Conservation (phyloP, 768 basidiomycete species). For the Astraeus odoratus region DNA sequence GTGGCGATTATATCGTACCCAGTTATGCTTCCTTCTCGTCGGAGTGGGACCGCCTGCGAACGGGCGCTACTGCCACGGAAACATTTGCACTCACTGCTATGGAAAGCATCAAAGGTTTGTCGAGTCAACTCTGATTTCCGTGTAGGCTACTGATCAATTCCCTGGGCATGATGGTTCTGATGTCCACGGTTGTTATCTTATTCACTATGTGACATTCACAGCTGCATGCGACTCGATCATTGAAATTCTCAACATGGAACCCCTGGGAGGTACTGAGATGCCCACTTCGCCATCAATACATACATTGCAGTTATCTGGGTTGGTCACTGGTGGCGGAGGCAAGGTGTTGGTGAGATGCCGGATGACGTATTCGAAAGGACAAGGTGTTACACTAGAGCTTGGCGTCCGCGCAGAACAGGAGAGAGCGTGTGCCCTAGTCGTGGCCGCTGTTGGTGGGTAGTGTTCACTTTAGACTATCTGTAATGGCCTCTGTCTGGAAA, state of each 20-base stretch:
- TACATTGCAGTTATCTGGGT: constrained; percentile 87
- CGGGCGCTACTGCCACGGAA: constrained; percentile 76
- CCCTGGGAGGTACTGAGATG: constrained; percentile 83
- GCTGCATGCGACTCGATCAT: constrained; percentile 95
- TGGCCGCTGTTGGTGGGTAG: constrained; percentile 81
- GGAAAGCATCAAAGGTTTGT: constrained; percentile 89
- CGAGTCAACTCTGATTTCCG: background rate
- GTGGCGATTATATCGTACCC: constrained; percentile 93
- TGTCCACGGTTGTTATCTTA: constrained; percentile 9
- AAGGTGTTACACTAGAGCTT: constrained; percentile 91
- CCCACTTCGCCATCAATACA: constrained; percentile 84
- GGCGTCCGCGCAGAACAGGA: constrained; percentile 88
- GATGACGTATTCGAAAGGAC: constrained; percentile 88
- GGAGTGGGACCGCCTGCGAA: constrained; percentile 91
- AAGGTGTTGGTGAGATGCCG: constrained; percentile 91
- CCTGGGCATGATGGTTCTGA: constrained; percentile 7
- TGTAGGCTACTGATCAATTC: constrained; percentile 11
- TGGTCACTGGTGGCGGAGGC: constrained; percentile 90
- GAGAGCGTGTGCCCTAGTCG: constrained; percentile 77
- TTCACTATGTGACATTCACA: constrained; percentile 23
- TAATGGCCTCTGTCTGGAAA: no score
- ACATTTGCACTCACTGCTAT: constrained; percentile 89
- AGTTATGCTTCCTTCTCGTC: constrained; percentile 86
- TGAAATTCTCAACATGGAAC: constrained; percentile 95
- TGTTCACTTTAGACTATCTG: no score